Evolutionary conservation across 2,329 filamentous ascomycete species (phyloP).

Genomic region (Cytospora mali): DNA sequence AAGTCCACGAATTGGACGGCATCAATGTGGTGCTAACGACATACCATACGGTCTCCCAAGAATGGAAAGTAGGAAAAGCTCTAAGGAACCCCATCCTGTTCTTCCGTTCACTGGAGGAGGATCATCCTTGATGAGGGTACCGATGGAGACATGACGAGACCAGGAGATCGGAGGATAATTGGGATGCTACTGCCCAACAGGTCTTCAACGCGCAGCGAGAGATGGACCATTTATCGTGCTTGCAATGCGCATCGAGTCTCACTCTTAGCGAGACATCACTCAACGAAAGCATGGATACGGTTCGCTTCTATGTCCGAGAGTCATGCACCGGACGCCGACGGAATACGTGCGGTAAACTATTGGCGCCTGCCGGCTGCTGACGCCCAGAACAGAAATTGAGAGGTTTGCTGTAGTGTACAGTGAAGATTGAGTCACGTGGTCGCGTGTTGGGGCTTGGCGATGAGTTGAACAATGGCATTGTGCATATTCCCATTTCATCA

Average conservation of each 20-base stretch:
- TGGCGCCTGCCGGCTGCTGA: neutral
- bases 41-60: constrained; percentile 44
- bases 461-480: neutral
- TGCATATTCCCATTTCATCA: neutral
- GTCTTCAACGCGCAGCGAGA: constrained; percentile 40
- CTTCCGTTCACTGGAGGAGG: constrained; percentile 40
- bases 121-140: constrained; percentile 47
- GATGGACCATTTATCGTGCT: constrained; percentile 34
- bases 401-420: neutral
- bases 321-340: too few species aligned
- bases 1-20: constrained; percentile 24
- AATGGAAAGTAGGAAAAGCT: constrained; percentile 35
- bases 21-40: constrained; percentile 43
- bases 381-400: neutral
- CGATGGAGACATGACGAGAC: constrained; percentile 34
- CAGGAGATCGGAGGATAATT: constrained; percentile 17
- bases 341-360: neutral
- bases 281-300: constrained; percentile 29
- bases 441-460: constrained; percentile 2
- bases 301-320: constrained; percentile 32
- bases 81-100: constrained; percentile 35
- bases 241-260: constrained; percentile 33
- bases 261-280: constrained; percentile 34
- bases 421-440: neutral
- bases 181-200: constrained; percentile 37